Conservation (phyloP, 176 grass and related monocot genomes). For the Lolium multiflorum region DNA sequence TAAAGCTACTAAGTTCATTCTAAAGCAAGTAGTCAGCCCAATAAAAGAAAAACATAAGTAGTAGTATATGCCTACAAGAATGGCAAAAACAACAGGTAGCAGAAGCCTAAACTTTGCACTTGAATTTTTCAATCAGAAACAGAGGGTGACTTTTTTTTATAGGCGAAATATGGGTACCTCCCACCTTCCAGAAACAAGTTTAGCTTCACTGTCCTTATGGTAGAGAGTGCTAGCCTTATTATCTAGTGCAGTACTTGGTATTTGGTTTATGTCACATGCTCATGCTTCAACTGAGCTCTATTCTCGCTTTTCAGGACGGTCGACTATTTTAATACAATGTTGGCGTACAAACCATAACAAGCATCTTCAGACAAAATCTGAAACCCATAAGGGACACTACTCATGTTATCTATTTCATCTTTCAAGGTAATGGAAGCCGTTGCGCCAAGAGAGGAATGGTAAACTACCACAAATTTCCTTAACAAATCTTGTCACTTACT, state of each 20-base stretch:
- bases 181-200: not conserved
- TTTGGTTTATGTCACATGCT: not conserved
- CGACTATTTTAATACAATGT: not conserved
- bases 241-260: not conserved
- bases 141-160: not conserved
- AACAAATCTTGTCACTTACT: conserved; percentile 55
- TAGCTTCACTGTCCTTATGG: not conserved
- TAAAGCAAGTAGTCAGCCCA: not conserved
- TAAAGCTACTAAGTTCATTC: conserved; percentile 6
- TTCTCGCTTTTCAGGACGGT: not conserved
- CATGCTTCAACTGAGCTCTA: not conserved
- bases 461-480: not conserved
- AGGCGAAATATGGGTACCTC: not conserved
- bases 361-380: not conserved
- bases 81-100: not conserved
- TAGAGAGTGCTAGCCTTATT: not conserved
- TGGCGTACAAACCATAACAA: not conserved
- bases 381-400: not conserved
- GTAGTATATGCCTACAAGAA: not conserved
- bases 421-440: not conserved
- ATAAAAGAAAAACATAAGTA: not conserved
- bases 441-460: not conserved
- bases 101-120: not conserved
- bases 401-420: not conserved
- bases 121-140: not conserved